Evolutionary conservation across 129 eudicot species (phyloP).

Genomic region (sunflower (Helianthus annuus)): HanXRQr2.0-SUNRISE NC_035445.2:95533389-95533888

Average conservation of each 20-base stretch:
- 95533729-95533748: no score
- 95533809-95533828: background rate
- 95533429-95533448: background rate
- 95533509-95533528: no score
- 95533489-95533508: background rate
- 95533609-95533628: background rate
- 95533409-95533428: background rate
- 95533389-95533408: background rate
- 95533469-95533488: background rate
- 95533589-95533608: background rate
- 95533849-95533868: background rate
- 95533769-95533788: background rate
- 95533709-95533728: background rate
- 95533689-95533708: background rate
- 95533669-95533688: background rate
- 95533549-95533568: background rate
- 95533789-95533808: background rate
- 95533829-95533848: background rate
- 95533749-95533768: no score
- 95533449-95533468: background rate
- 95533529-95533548: background rate
- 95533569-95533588: background rate
- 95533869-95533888: background rate
- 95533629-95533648: background rate
- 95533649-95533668: background rate